These are phyloP conservation scores for Paradendryphiella salina DNA, from an alignment of 2,329 filamentous ascomycete genomes.

Conservation along the genomic window DNA sequence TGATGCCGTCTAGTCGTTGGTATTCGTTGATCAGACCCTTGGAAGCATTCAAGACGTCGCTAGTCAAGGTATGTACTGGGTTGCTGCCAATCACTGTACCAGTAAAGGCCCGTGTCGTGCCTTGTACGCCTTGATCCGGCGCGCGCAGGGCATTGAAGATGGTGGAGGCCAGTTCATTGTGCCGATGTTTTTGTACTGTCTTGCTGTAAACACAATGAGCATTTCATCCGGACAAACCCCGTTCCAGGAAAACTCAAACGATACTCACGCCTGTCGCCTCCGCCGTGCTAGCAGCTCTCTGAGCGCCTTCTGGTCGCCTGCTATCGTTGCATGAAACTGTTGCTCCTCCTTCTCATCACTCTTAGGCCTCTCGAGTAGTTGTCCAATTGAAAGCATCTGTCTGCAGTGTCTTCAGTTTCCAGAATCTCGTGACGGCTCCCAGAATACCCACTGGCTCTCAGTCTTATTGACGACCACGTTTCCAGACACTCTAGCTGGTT, in stretches of 20 bases:
- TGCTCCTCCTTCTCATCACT: slow-evolving; percentile 28
- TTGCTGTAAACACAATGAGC: slow-evolving; percentile 19
- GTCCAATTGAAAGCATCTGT: slow-evolving; percentile 24
- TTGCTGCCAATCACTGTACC: slow-evolving; percentile 24
- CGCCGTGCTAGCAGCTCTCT: slow-evolving; percentile 25
- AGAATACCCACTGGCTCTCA: slow-evolving; percentile 33
- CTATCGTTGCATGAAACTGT: slow-evolving; percentile 26
- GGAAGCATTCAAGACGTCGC: slow-evolving; percentile 22
- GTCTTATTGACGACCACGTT: slow-evolving; percentile 18
- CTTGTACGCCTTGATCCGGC: slow-evolving; percentile 11
- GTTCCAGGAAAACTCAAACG: neutral
- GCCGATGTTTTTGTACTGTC: slow-evolving; percentile 18
- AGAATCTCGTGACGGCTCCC: neutral
- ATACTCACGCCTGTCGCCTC: slow-evolving; percentile 28
- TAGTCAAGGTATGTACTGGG: slow-evolving; percentile 15
- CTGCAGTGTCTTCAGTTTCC: slow-evolving; percentile 16
- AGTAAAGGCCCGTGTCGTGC: slow-evolving; percentile 9
- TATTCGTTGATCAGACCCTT: slow-evolving; percentile 30
- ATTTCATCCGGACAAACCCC: neutral
- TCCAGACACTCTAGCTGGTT: slow-evolving; percentile 2
- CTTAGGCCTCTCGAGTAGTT: slow-evolving; percentile 26
- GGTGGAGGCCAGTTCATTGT: slow-evolving; percentile 25
- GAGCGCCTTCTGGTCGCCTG: slow-evolving; percentile 21
- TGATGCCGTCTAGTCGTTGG: slow-evolving; percentile 27
- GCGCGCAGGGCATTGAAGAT: slow-evolving; percentile 25